Percentiles rank a stretch among this genome's conserved stretches.
Conservation (phyloP, 2,329 filamentous ascomycete species). For the Onygenales sp. region DNA sequence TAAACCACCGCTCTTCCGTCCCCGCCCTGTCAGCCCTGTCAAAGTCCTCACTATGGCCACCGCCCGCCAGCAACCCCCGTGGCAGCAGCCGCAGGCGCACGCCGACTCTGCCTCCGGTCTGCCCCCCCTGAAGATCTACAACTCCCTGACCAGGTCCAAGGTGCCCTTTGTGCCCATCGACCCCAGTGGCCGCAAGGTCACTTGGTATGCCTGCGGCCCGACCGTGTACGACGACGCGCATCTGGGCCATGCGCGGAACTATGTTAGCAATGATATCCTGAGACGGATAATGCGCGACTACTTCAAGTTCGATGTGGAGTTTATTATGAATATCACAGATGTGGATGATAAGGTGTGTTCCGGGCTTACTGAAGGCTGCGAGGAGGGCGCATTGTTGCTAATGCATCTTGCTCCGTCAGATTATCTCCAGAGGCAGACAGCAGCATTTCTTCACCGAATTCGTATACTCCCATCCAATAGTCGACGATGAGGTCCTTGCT, state of each 20-base stretch:
- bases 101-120: slow-evolving; percentile 25
- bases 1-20: neutral
- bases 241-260: slow-evolving; percentile 77
- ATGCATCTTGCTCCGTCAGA: slow-evolving; percentile 31
- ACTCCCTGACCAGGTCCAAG: slow-evolving; percentile 67
- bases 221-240: slow-evolving; percentile 77
- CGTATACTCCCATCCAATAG: slow-evolving; percentile 41
- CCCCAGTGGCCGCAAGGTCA: slow-evolving; percentile 55
- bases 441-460: slow-evolving; percentile 68
- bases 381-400: neutral
- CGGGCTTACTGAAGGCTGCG: neutral
- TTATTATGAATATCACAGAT: slow-evolving; percentile 91
- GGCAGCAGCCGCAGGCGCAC: slow-evolving; percentile 29
- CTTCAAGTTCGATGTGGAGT: slow-evolving; percentile 72
- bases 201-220: slow-evolving; percentile 84
- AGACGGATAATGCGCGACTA: slow-evolving; percentile 73
- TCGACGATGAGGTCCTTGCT: slow-evolving; percentile 37
- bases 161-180: slow-evolving; percentile 67
- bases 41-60: slow-evolving; percentile 14
- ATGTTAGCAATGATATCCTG: slow-evolving; percentile 83
- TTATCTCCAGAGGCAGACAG: slow-evolving; percentile 59
- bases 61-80: slow-evolving; percentile 35
- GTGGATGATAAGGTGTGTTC: slow-evolving; percentile 59
- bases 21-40: neutral
- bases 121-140: slow-evolving; percentile 64